Base-by-base conservation (phyloP, 192 early-diverging fungal species). In the Rhizophagus sp. region DNA sequence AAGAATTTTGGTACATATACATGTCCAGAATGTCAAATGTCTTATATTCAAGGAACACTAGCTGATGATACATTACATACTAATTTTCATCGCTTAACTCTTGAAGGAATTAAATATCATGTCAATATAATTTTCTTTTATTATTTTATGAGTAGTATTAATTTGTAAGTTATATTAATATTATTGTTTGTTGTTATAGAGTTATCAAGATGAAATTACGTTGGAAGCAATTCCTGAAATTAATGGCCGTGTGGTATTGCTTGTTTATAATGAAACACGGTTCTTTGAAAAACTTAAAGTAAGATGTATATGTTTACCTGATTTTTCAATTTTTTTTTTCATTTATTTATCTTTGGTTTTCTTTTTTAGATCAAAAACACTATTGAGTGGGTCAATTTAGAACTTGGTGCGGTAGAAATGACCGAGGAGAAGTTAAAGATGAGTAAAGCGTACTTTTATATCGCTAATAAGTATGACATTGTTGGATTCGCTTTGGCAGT, bases 21-120 rank as follows among this genome's bases (percentile, higher is more conserved):
- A 30, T 87, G 86, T 68, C 82, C 84, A 24, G 81, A 85, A 39
- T 87, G 86, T 44, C 62, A 81, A 34, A 87, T 87, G 86, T 83
- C 83, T 7, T 87, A 84, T 77, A 81, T 73, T n/a, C 73, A 70
- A 10, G 86, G 86, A n/a, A 83, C 80, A 13, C 27, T 64, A 0
- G 86, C 84, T 50, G 86, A 87, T 34, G 86, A 87, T 33, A 63
- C 74, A 34, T 76, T 85, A 9, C 86, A 87, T 82, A 83, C 83
- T 11, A 74, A 78, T 8, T 85, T 84, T 80, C 86, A 87, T 80
- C 77, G 79, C 24, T 82, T 73, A 12, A 73, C 47, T 27, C 13
- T 87, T 33, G 83, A 84, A 4, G 84, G 86, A 22, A 84, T 87
- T 68, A 82, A 82, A 33, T 87, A 85, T 78, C 81, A 84, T 41